phyloP scores from a whole-genome alignment of 306 rosid species.

The Castanopsis chinensis region DNA sequence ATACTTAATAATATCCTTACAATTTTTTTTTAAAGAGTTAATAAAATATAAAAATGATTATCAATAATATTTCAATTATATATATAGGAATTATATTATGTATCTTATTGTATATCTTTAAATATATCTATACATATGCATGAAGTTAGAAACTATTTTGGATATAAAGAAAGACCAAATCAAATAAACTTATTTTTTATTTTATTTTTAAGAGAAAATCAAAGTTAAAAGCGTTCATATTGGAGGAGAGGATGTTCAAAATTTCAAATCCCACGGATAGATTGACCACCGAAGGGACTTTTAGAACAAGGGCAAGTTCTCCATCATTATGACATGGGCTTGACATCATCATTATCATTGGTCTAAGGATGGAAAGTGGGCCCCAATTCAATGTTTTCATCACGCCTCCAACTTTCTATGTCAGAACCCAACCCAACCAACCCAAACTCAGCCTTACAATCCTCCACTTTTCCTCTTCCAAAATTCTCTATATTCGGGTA shows the following conservation, averaged over 20 bases:
- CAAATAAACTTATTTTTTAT: too few relatives aligned
- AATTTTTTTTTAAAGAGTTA: too few relatives aligned
- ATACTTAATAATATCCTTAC: too few relatives aligned
- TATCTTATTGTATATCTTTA: too few relatives aligned
- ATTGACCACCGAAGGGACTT: neutral
- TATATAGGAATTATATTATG: too few relatives aligned
- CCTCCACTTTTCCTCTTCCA: neutral
- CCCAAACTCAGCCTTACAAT: neutral
- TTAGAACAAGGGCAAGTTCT: neutral
- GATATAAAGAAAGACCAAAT: too few relatives aligned
- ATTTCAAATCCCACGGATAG: neutral
- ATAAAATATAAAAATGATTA: too few relatives aligned
- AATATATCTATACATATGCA: too few relatives aligned
- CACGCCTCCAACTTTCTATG: slow-evolving; percentile 14
- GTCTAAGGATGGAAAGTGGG: slow-evolving; percentile 31
- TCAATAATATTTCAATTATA: too few relatives aligned
- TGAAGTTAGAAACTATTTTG: too few relatives aligned
- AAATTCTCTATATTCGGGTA: neutral
- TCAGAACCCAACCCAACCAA: slow-evolving; percentile 4
- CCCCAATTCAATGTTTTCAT: slow-evolving; percentile 18
- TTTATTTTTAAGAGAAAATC: too few relatives aligned
- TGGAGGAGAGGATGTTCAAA: neutral
- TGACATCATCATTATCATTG: slow-evolving; percentile 32
- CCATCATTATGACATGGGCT: slow-evolving; percentile 33
- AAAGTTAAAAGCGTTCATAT: neutral